These are phyloP conservation scores for Fusarium multiceps DNA, from an alignment of 2,329 filamentous ascomycete genomes.

Conservation along the genomic window DNA sequence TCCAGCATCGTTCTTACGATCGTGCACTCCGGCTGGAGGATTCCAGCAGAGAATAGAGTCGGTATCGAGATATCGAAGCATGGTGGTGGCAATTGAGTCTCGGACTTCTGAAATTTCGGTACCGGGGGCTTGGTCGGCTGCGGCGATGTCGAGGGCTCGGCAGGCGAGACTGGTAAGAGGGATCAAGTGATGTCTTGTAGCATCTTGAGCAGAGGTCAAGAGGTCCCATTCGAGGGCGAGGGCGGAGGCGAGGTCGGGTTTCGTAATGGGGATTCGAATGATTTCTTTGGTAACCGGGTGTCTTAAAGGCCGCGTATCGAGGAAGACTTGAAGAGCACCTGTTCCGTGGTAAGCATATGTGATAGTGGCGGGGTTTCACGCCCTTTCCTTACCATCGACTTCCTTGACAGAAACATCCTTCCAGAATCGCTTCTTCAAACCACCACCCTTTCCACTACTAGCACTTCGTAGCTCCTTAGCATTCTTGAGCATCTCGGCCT, in stretches of 20 bases:
- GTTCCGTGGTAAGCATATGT: conserved; percentile 16
- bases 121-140: conserved; percentile 65
- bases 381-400: conserved; percentile 65
- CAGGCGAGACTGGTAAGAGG: conserved; percentile 88
- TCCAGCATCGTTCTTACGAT: conserved; percentile 58
- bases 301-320: conserved; percentile 83
- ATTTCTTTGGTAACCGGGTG: conserved; percentile 78
- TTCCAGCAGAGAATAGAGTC: conserved; percentile 95
- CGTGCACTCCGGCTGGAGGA: conserved; percentile 62
- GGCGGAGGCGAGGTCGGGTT: conserved; percentile 83
- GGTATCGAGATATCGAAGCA: conserved; percentile 90
- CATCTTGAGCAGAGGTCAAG: conserved; percentile 83
- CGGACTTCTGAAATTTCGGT: conserved; percentile 65
- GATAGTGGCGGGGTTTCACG: background rate
- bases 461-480: conserved; percentile 60
- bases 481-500: conserved; percentile 66
- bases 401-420: conserved; percentile 80
- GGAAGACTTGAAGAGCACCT: conserved; percentile 70
- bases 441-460: conserved; percentile 53
- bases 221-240: conserved; percentile 95
- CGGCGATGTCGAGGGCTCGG: conserved; percentile 82
- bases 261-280: conserved; percentile 77
- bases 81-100: conserved; percentile 70
- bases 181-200: conserved; percentile 86
- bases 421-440: conserved; percentile 83